Evolutionary conservation across 768 basidiomycete species (phyloP), one percentile per base, ranked within the genome.

Genomic region (Russula foetens): DNA sequence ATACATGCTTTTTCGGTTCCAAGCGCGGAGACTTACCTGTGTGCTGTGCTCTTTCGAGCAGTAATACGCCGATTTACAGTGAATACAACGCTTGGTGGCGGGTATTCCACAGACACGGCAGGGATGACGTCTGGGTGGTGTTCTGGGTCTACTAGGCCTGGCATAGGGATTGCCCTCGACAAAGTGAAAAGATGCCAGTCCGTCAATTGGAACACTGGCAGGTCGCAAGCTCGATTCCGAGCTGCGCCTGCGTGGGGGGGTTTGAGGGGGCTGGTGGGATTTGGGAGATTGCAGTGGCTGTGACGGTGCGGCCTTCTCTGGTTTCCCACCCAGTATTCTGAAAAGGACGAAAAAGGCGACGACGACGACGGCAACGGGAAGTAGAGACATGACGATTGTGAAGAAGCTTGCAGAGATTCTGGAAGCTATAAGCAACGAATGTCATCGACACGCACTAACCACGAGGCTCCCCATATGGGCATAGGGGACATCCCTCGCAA

Each of bases 391-490:
- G 29, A 33, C 24, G 56, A 53, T 47, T 47, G 56, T 62, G 29
- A 24, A 47, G n/a, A 53, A 24, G 5, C 28, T 21, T 24, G 35
- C 50, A 47, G 51, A 24, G 21, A 26, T 23, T 12, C 46, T 47
- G 51, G 15, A 58, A 29, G 31, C 61, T 62, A 48, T 62, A 58
- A 58, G 51, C 23, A 19, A 23, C 14, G n/a, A 39, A 44, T 23
- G 6, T 35, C 38, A 24, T 52, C 14, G 26, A 57, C 60, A 62
- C 12, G 56, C 45, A 31, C 43, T 53, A 9, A 49, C 56, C 61
- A 62, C 56, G 61, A 62, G 45, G 61, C 24, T 31, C 29, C 29
- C 66, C 23, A 9, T 35, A 71, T 51, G 60, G 60, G 60, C 38
- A 46, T 26, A 53, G 60, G 60, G 50, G 39, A 38, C 6, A 43